Evolutionary conservation across 345 rosid genomes (phyloP).

Genomic region (Jatropha curcas): DNA sequence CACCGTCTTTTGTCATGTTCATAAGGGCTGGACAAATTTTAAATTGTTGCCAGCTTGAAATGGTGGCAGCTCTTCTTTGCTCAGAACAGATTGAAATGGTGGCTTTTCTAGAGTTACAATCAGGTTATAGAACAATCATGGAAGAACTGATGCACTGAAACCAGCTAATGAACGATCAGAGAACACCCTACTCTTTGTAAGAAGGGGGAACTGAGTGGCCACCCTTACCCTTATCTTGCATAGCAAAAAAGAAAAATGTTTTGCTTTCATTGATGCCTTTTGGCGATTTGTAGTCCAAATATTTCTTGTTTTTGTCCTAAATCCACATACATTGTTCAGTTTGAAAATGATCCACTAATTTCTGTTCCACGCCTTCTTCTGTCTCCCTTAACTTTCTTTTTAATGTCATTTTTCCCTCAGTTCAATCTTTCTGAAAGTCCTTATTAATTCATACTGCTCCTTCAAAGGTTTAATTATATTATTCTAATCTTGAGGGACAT

Average conservation of each 20-base stretch:
- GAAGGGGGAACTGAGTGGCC: background rate
- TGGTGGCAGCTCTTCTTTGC: background rate
- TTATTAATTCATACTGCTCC: too few relatives aligned
- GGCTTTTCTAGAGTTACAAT: background rate
- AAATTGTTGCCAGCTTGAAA: background rate
- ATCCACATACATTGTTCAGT: background rate
- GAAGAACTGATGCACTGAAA: background rate
- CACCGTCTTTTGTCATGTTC: background rate
- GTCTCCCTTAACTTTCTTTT: too few relatives aligned
- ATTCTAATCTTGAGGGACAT: background rate
- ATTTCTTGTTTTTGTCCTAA: background rate
- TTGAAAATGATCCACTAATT: background rate
- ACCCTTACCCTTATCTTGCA: conserved; percentile 6
- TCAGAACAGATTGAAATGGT: background rate
- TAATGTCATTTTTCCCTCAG: too few relatives aligned
- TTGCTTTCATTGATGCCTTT: background rate
- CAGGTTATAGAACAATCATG: background rate
- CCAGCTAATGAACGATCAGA: background rate
- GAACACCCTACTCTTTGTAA: background rate
- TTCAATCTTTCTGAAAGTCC: too few relatives aligned
- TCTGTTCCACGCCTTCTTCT: too few relatives aligned
- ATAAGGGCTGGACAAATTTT: background rate
- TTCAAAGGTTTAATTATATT: too few relatives aligned
- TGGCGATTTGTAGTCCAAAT: background rate
- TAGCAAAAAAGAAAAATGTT: background rate